Percentiles rank a stretch among this genome's conserved stretches.
These are phyloP conservation scores for Irpex sp. DNA, from an alignment of 1,284 basidiomycete species.

Conservation along the genomic window DNA sequence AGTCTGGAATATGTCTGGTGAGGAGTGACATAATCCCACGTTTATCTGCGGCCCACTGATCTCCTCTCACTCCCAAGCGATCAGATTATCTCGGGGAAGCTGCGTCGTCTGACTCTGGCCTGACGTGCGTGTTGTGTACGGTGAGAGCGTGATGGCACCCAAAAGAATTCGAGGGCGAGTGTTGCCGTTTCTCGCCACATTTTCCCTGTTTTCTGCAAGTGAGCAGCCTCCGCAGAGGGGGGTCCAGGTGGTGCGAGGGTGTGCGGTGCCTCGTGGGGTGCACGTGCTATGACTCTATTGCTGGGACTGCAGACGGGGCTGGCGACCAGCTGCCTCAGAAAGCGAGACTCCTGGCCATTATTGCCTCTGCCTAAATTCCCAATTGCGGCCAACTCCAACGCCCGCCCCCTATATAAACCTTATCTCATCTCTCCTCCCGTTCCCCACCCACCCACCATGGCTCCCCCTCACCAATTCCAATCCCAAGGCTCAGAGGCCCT, in stretches of 20 bases:
- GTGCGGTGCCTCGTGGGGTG: neutral
- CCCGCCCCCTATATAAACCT: conserved; percentile 12
- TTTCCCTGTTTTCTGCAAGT: neutral
- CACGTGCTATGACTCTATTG: conserved; percentile 8
- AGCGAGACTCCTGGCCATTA: neutral
- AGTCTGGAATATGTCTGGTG: neutral
- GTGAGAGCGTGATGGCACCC: neutral
- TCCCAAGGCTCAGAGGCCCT: conserved; percentile 60
- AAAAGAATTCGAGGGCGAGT: neutral
- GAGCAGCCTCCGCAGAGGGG: neutral
- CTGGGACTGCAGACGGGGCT: neutral
- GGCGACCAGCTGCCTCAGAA: neutral
- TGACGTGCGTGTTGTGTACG: no score
- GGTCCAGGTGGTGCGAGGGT: neutral
- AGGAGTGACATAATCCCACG: conserved; percentile 3
- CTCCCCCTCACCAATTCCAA: conserved; percentile 44
- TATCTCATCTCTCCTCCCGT: conserved; percentile 2
- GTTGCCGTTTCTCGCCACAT: neutral
- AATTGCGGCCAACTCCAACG: conserved; percentile 1
- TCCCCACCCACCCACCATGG: conserved; percentile 33
- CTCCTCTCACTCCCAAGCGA: neutral
- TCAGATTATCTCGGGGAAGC: neutral
- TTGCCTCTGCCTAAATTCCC: neutral
- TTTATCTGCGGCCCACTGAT: conserved; percentile 1
- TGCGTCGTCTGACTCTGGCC: neutral